A percentile compares a stretch with the other conserved stretches of the same genome.
Conservation (phyloP, 1,139 yeast genomes). For the Hansenula sp. region DNA sequence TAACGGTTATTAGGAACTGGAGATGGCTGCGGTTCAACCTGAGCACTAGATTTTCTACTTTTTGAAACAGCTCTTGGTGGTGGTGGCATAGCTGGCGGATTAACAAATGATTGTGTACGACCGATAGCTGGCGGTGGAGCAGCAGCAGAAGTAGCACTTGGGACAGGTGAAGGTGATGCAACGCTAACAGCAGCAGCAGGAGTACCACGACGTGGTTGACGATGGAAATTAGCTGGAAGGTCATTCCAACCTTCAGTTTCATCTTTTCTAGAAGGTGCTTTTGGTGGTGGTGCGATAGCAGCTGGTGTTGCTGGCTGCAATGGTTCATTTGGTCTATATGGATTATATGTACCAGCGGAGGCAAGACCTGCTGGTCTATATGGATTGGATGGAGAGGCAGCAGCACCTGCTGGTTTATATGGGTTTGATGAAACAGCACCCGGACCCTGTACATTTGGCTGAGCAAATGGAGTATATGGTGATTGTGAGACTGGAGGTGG, state of each 20-base stretch:
- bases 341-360: slow-evolving; percentile 4
- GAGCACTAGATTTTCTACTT: slow-evolving; percentile 14
- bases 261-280: slow-evolving; percentile 38
- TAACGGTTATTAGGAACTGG: slow-evolving; percentile 17
- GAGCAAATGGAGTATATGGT: slow-evolving; percentile 9
- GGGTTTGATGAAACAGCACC: slow-evolving; percentile 7
- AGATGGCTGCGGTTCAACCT: slow-evolving; percentile 13
- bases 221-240: slow-evolving; percentile 67
- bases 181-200: slow-evolving; percentile 34
- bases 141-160: not conserved
- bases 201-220: slow-evolving; percentile 51
- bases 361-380: slow-evolving; percentile 12
- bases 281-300: slow-evolving; percentile 27
- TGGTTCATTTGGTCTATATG: slow-evolving; percentile 9
- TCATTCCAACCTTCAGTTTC: slow-evolving; percentile 94
- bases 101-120: slow-evolving; percentile 20
- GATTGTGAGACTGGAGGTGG: slow-evolving; percentile 9
- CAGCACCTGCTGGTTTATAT: slow-evolving; percentile 10
- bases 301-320: slow-evolving; percentile 9
- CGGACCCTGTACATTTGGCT: not conserved
- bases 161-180: slow-evolving; percentile 22
- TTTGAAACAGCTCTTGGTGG: slow-evolving; percentile 26
- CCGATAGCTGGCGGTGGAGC: slow-evolving; percentile 22
- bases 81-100: slow-evolving; percentile 24
- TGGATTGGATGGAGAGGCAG: slow-evolving; percentile 10